Base-by-base conservation (phyloP, 305 asterid species). In the Rubia balearica region DNA sequence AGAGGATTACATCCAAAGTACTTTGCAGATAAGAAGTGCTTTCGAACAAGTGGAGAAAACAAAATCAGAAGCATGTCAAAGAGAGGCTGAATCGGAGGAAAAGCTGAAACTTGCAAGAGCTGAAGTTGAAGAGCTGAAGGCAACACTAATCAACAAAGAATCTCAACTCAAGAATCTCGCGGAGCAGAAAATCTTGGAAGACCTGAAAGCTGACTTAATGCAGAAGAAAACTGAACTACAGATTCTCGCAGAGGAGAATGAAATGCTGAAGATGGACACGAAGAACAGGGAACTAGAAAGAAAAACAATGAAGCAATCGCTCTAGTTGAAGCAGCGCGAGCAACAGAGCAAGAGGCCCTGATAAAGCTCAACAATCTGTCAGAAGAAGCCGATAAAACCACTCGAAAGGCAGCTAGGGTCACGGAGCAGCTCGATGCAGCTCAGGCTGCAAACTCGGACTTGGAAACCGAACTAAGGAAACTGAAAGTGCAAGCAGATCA, bases 401-500 rank as follows among this genome's bases (percentile, higher is more conserved):
- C 83, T 62, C 73, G 87, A 75, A 87, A 86, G 80, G 88, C 87
- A 2, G 84, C 65, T 22, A 70, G 86, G 46, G 82, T 85, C 0
- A 70, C 82, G 6, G 96, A 24, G 27, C 27, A 24, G 27, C 27
- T 24, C 1, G 27, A 24, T 72, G 93, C 93, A 48, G 86, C 90
- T 30, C 98, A 87, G 75, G 83, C 86, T 24, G 84, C 91, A 36
- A 84, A 80, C 81, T 75, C 82, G 0, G 95, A 92, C 67, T 79
- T 89, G 87, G 98, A 90, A 78, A 85, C 88, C 14, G 97, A 92
- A 72, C 61, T 92, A 41, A 84, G 95, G 80, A 85, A 85, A 75
- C 74, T 92, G 80, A 92, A 90, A 74, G 96, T 90, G 75, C 98
- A 90, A 72, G 81, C 95, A 0, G 97, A 90, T 77, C 98, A 92